Evolutionary conservation across 2,329 filamentous ascomycete genomes (phyloP), one percentile per base, ranked within the genome.

Genomic region (Trichoderma sp.): DNA sequence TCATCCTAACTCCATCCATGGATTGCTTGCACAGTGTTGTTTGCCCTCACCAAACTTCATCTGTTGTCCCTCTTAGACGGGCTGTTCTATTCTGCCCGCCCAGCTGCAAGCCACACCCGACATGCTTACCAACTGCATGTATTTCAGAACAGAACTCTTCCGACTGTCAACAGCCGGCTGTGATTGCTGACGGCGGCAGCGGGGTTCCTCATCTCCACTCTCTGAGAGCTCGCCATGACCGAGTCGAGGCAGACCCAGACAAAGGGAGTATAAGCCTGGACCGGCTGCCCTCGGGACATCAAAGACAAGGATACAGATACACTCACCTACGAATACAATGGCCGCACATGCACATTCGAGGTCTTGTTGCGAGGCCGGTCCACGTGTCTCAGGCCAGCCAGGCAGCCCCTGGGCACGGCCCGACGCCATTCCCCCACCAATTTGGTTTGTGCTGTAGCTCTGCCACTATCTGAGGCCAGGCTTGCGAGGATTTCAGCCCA

Each of bases 401-500:
- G 43, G 36, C 36, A 64, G 62, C 36, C 43, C 43, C 63, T 66
- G 63, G 47, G 43, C 66, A 51, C 56, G 66, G 36, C 28, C 66
- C 66, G 56, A 47, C 39, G 66, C 66, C 66, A 32, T 18, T 61
- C 66, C 56, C 56, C 57, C 28, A 51, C 66, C 53, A 43, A 68
- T 30, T 60, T 51, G 53, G 36, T 24, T 60, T 51, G 39, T 43
- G 15, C 39, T 43, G 53, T 28, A 60, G 65, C 26, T 61, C 36
- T 43, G 39, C 39, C 39, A 43, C 39, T 26, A 30, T 18, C 12
- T 24, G 21, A 68, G 30, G 36, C 65, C 51, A n/a, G 28, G 56
- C 62, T 70, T 70, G 36, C 65, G 34, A n/a, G 39, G 56, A 70
- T 70, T 70, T 53, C 67, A 70, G 67, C 67, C 67, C 57, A 70